Conservation (phyloP, 2,329 filamentous ascomycete genomes). For the Aureobasidium sp. region DNA sequence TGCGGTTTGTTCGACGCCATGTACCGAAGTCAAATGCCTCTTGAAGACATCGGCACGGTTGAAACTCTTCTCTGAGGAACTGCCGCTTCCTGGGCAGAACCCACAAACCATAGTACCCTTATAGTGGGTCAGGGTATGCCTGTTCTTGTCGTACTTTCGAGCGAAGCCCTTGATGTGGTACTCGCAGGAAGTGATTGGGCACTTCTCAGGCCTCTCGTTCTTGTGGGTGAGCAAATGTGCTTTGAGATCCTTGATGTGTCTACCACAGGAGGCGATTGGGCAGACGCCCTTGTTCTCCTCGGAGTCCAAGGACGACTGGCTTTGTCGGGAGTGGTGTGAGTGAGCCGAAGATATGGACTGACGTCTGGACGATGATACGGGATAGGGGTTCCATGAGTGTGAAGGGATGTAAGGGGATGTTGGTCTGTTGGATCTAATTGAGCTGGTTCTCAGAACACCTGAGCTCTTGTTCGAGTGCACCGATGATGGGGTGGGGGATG, state of each 20-base stretch:
- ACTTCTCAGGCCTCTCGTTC: conserved; percentile 86
- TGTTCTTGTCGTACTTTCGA: conserved; percentile 92
- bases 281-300: conserved; percentile 60
- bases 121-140: conserved; percentile 90
- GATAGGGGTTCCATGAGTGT: conserved; percentile 48
- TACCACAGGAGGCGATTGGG: conserved; percentile 76
- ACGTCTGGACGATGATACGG: conserved; percentile 42
- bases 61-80: conserved; percentile 86
- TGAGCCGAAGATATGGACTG: conserved; percentile 65
- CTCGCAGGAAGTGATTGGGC: conserved; percentile 84
- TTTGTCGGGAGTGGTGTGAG: conserved; percentile 58
- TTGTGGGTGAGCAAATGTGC: conserved; percentile 94
- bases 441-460: conserved; percentile 60
- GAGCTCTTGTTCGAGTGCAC: conserved; percentile 38
- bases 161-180: conserved; percentile 91
- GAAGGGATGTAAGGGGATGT: conserved; percentile 9
- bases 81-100: conserved; percentile 85
- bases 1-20: conserved; percentile 86
- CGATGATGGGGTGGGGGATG: conserved; percentile 56
- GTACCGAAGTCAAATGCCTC: conserved; percentile 81
- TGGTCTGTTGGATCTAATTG: conserved; percentile 26
- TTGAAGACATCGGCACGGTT: conserved; percentile 96
- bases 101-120: conserved; percentile 97
- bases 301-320: conserved; percentile 32
- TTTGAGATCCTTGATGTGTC: conserved; percentile 83